Evolutionary conservation across 2,329 filamentous ascomycete species (phyloP).

Genomic region (Cladosporium colombiae): DNA sequence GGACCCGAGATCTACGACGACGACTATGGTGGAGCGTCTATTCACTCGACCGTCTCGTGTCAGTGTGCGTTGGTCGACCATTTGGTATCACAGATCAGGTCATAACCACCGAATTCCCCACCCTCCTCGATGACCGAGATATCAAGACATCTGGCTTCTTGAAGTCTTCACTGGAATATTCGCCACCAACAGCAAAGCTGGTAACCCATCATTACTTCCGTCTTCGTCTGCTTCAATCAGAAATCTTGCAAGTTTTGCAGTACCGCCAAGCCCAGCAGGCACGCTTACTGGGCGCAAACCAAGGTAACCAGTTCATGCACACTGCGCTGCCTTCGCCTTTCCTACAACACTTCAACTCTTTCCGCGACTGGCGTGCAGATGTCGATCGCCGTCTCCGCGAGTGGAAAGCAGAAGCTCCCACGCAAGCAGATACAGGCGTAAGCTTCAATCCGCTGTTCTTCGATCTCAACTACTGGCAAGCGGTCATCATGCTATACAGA

Average conservation of each 20-base stretch:
- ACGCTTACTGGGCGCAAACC: slow-evolving; percentile 64
- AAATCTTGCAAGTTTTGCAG: slow-evolving; percentile 91
- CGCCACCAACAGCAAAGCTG: slow-evolving; percentile 76
- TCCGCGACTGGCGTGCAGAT: slow-evolving; percentile 83
- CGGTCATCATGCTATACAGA: slow-evolving; percentile 91
- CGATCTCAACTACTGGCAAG: slow-evolving; percentile 97
- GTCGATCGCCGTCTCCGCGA: slow-evolving; percentile 80
- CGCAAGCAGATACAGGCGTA: slow-evolving; percentile 77
- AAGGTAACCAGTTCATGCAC: slow-evolving; percentile 71
- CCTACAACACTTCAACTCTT: slow-evolving; percentile 78
- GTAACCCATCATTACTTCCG: slow-evolving; percentile 92
- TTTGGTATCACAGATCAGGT: slow-evolving; percentile 96
- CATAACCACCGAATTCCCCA: slow-evolving; percentile 93
- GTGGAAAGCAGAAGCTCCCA: slow-evolving; percentile 84
- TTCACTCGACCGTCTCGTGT: slow-evolving; percentile 90
- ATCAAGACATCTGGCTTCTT: slow-evolving; percentile 79
- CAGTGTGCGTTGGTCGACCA: slow-evolving; percentile 87
- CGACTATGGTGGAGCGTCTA: slow-evolving; percentile 98
- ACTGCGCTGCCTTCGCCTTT: slow-evolving; percentile 81
- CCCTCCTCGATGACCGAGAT: slow-evolving; percentile 80
- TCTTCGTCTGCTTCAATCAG: slow-evolving; percentile 83
- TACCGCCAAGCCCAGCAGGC: slow-evolving; percentile 85
- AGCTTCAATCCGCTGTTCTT: slow-evolving; percentile 86
- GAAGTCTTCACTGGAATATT: slow-evolving; percentile 55
- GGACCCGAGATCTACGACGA: slow-evolving; percentile 80